Evolutionary conservation across 352 stramenopile genomes (phyloP).

Genomic region (Phytophthora gonapodyides): DNA sequence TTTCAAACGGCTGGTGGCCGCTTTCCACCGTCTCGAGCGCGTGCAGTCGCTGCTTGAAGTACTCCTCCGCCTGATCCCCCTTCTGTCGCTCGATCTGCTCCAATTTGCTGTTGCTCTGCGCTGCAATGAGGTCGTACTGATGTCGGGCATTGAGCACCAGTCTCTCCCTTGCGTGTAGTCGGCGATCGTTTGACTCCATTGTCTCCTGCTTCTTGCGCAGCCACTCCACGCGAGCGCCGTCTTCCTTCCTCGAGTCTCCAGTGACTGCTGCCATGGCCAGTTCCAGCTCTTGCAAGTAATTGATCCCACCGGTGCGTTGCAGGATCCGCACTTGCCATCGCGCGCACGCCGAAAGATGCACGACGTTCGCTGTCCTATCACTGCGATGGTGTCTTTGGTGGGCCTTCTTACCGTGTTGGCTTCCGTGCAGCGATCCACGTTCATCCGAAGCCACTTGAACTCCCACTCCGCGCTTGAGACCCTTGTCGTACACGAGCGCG

Average conservation of each 20-base stretch:
- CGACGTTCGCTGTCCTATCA: constrained; percentile 4
- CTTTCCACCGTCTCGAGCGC: constrained; percentile 10
- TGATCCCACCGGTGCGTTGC: constrained; percentile 26
- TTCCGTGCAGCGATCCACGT: constrained; percentile 3
- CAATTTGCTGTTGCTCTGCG: constrained; percentile 55
- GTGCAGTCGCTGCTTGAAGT: constrained; percentile 51
- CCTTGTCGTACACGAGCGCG: constrained; percentile 38
- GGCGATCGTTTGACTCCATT: constrained; percentile 33
- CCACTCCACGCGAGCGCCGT: constrained; percentile 48
- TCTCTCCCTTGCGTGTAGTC: constrained; percentile 28
- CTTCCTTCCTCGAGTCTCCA: constrained; percentile 27
- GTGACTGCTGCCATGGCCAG: constrained; percentile 23
- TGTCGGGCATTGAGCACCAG: constrained; percentile 43
- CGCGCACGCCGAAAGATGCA: constrained; percentile 18
- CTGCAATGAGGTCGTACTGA: constrained; percentile 52
- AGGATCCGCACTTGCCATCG: constrained; percentile 65
- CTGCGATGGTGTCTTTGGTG: constrained; percentile 2
- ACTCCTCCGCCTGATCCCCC: constrained; percentile 41
- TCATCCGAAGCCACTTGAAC: constrained; percentile 16
- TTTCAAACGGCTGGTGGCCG: constrained; percentile 19
- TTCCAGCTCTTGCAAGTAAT: constrained; percentile 34
- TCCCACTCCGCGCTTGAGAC: constrained; percentile 35
- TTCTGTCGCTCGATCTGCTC: constrained; percentile 60
- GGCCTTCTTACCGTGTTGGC: constrained; percentile 5
- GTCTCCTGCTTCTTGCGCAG: constrained; percentile 42